A percentile compares a stretch with the other conserved stretches of the same genome.
Conservation (phyloP, 192 early-diverging fungal genomes). For the Gaertneriomyces sp. region DNA sequence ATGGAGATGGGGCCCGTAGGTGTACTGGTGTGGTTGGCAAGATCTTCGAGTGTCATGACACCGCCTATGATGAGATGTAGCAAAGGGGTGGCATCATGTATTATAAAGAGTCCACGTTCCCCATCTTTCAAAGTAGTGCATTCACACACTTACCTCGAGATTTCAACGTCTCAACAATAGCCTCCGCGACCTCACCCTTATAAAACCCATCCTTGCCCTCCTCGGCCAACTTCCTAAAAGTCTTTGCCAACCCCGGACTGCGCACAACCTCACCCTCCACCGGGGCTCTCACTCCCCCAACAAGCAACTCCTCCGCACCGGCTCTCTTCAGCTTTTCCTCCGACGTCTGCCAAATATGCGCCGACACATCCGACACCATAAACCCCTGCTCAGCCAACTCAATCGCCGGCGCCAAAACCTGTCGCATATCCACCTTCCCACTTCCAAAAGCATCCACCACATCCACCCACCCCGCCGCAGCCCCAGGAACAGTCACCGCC, state of each 20-base stretch:
- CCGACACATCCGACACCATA: conserved; percentile 50
- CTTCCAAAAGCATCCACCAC: conserved; percentile 62
- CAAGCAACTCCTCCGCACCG: conserved; percentile 39
- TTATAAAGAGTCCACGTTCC: background rate
- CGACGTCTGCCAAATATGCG: conserved; percentile 42
- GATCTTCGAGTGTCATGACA: conserved; percentile 63
- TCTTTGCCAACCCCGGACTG: conserved; percentile 53
- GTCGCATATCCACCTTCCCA: conserved; percentile 48
- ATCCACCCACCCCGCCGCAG: conserved; percentile 72
- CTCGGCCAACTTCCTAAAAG: conserved; percentile 53
- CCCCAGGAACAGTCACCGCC: conserved; percentile 64
- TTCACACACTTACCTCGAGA: background rate
- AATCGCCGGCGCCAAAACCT: conserved; percentile 67
- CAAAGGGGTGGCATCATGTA: too few relatives aligned
- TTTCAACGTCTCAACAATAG: conserved; percentile 49
- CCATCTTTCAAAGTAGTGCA: background rate
- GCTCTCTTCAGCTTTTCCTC: conserved; percentile 34
- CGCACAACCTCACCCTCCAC: conserved; percentile 58
- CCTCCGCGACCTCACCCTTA: conserved; percentile 58
- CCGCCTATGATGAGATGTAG: conserved; percentile 50
- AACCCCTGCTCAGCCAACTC: conserved; percentile 67
- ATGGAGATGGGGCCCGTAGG: conserved; percentile 58
- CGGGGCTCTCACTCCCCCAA: conserved; percentile 46
- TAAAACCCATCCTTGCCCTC: conserved; percentile 70
- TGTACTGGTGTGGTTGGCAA: conserved; percentile 51